Conservation (phyloP, 768 basidiomycete species). For the Tremella mesenterica region DNA sequence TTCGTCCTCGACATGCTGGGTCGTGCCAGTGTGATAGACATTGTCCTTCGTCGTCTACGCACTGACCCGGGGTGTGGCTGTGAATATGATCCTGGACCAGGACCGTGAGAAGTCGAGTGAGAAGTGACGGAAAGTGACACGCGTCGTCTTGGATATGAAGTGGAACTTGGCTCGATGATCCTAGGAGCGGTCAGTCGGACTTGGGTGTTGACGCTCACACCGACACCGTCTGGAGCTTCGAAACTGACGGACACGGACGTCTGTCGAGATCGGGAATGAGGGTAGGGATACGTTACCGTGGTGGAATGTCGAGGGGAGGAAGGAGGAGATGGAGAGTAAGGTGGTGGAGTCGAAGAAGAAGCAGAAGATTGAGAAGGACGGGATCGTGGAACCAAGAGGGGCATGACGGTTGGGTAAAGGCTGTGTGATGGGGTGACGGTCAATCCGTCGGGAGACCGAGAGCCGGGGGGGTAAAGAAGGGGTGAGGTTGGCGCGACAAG, state of each 20-base stretch:
- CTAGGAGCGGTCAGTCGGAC: not conserved
- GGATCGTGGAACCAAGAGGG: no score
- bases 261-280: not conserved
- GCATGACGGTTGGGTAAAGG: no score
- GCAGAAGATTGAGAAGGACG: not conserved
- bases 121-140: not conserved
- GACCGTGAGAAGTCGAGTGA: not conserved
- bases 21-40: not conserved
- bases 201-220: not conserved
- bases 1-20: conserved; percentile 7
- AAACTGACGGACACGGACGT: not conserved
- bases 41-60: not conserved
- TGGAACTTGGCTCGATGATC: not conserved
- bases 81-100: not conserved
- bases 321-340: not conserved
- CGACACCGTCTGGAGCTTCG: not conserved
- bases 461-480: no score
- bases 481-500: no score
- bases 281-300: not conserved
- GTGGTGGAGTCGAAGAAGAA: not conserved
- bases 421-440: no score
- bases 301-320: not conserved
- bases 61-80: not conserved
- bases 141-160: not conserved
- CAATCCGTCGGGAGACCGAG: no score